A percentile compares a stretch with the other conserved stretches of the same genome.
Conservation (phyloP, 2,329 filamentous ascomycete species). For the Neurospora sp. region DNA sequence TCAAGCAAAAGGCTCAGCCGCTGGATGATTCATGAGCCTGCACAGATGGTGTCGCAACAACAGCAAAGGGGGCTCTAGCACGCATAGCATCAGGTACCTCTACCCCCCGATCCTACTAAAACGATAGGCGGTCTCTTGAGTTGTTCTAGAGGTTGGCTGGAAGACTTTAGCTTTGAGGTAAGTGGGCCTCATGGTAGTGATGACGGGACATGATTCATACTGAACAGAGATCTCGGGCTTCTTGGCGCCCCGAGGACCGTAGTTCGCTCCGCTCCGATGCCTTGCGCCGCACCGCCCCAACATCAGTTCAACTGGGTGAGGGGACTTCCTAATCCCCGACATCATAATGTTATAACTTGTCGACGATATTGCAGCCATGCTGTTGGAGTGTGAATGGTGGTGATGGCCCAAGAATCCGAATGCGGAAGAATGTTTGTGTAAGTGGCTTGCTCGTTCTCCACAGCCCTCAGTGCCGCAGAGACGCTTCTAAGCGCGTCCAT, state of each 20-base stretch:
- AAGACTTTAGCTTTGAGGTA: not conserved
- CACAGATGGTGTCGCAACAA: not conserved
- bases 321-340: not conserved
- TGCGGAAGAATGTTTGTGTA: not conserved
- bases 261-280: not conserved
- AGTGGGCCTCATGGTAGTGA: not conserved
- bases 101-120: not conserved
- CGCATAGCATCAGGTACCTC: not conserved
- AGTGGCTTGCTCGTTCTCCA: not conserved
- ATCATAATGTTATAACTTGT: not conserved
- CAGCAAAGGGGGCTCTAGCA: not conserved
- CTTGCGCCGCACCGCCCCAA: not conserved
- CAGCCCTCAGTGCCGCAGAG: not conserved
- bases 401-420: not conserved
- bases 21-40: not conserved
- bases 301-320: not conserved
- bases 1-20: not conserved
- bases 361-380: not conserved
- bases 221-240: conserved; percentile 44
- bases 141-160: not conserved
- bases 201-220: not conserved
- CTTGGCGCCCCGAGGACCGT: conserved; percentile 39
- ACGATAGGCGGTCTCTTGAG: not conserved
- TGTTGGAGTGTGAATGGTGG: not conserved
- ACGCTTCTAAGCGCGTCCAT: not conserved